phyloP scores from a whole-genome alignment of 2,329 filamentous ascomycete species.

The Neofusicoccum cordaticola region DNA sequence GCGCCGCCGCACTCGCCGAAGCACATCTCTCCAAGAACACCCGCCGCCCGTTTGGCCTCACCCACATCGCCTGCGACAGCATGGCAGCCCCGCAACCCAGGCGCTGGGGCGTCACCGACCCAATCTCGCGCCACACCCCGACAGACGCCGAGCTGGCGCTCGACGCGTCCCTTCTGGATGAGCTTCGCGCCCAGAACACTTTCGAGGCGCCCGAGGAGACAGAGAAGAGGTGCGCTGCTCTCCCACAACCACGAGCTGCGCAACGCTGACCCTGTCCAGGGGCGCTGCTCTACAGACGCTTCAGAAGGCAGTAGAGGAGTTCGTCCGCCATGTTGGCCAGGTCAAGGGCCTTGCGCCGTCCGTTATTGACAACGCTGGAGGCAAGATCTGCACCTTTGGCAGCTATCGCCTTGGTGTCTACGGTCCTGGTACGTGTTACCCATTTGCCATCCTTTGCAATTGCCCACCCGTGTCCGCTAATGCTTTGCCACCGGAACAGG shows the following conservation, averaged over 20 bases:
- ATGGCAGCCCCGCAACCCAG: slow-evolving; percentile 34
- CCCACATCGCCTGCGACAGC: neutral
- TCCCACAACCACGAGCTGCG: neutral
- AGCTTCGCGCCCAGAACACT: slow-evolving; percentile 84
- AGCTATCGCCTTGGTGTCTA: slow-evolving; percentile 94
- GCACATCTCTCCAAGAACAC: neutral
- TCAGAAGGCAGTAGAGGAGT: slow-evolving; percentile 77
- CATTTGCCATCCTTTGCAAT: neutral
- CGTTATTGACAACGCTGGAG: slow-evolving; percentile 78
- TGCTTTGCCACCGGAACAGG: slow-evolving; percentile 46
- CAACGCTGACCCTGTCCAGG: slow-evolving; percentile 45
- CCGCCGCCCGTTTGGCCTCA: neutral
- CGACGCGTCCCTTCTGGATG: slow-evolving; percentile 76
- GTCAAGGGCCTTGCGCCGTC: slow-evolving; percentile 71
- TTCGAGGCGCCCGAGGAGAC: slow-evolving; percentile 85
- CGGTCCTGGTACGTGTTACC: slow-evolving; percentile 61
- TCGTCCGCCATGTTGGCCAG: slow-evolving; percentile 77
- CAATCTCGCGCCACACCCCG: slow-evolving; percentile 75
- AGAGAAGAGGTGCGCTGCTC: slow-evolving; percentile 64
- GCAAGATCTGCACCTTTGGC: slow-evolving; percentile 93
- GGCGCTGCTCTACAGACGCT: slow-evolving; percentile 22
- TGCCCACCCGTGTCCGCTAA: neutral
- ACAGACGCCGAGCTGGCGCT: slow-evolving; percentile 72
- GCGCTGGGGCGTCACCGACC: slow-evolving; percentile 72
- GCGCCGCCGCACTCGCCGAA: neutral